Evolutionary conservation across 1,284 basidiomycete genomes (phyloP), one percentile per base, ranked within the genome.

Genomic region (Rhodotorula sp.): DNA sequence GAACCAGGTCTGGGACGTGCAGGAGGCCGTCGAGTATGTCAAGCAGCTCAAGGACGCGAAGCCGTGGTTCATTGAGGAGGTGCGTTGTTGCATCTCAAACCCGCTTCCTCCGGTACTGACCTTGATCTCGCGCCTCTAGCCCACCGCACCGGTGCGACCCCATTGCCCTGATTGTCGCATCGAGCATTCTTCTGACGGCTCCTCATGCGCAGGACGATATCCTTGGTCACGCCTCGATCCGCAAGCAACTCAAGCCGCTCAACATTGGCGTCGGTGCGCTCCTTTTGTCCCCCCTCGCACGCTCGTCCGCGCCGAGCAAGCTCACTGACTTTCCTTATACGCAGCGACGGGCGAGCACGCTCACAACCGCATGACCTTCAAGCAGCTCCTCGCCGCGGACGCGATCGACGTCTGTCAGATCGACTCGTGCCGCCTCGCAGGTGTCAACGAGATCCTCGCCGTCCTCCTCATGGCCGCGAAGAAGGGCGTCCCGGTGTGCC

Each of bases 21-120:
- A 89, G 55, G 87, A 95, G 82, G 94, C 94, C 7, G 90, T 97
- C 79, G 91, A 95, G 66, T 97, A 95, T 82, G 91, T 96, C 77
- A 88, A 88, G 79, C 85, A 88, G 74, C 85, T 97, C 50, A 86
- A 87, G 77, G 87, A 88, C 69, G 88, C 95, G 81, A 91, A 90
- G 80, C 94, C 94, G n/a, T 97, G 94, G 95, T 97, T 95, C 84
- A 96, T 96, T 78, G 94, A 97, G 80, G 94, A 96, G 50, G 50
- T 51, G 50, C n/a, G 50, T 7, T n/a, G n/a, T n/a, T n/a, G n/a
- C n/a, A n/a, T n/a, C n/a, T n/a, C n/a, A n/a, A n/a, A n/a, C n/a
- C n/a, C n/a, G n/a, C n/a, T n/a, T n/a, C n/a, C n/a, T n/a, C n/a
- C n/a, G n/a, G 39, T 39, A 44, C 15, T 44, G 44, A 44, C 19